Evolutionary conservation across 208 protist genomes (phyloP).

Genomic region (Kentomonas sorsogonicus): DNA sequence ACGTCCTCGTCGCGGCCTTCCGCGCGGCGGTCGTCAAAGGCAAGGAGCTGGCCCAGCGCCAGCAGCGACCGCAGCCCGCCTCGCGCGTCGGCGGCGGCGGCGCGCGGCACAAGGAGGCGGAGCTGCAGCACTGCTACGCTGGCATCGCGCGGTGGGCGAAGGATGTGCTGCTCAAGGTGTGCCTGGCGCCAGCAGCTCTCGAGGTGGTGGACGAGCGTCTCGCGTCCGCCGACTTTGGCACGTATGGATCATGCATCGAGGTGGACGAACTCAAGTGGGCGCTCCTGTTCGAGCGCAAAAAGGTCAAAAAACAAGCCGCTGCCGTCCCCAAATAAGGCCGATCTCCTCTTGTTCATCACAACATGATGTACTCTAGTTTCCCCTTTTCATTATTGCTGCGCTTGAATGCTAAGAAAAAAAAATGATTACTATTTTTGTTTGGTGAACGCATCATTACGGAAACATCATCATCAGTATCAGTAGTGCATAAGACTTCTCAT

Average conservation of each 20-base stretch:
- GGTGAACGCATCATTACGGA: too few relatives aligned
- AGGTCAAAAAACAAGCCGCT: too few relatives aligned
- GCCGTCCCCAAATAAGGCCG: too few relatives aligned
- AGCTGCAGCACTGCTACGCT: constrained; percentile 30
- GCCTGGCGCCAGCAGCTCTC: constrained; percentile 18
- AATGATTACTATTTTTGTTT: too few relatives aligned
- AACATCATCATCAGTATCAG: too few relatives aligned
- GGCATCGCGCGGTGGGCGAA: constrained; percentile 50
- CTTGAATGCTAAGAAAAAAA: too few relatives aligned
- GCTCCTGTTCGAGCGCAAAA: constrained; percentile 31
- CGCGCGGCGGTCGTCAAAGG: too few relatives aligned
- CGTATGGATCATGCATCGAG: constrained; percentile 43
- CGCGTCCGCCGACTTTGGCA: constrained; percentile 40
- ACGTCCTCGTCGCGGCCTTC: constrained; percentile 51
- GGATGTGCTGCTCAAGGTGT: constrained; percentile 58
- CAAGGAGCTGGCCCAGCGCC: constrained; percentile 3
- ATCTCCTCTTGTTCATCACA: too few relatives aligned
- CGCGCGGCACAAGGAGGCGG: constrained; percentile 9
- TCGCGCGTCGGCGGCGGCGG: constrained; percentile 1
- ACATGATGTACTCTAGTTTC: too few relatives aligned
- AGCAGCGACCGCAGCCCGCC: background rate
- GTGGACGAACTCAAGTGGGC: constrained; percentile 80
- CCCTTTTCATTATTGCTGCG: too few relatives aligned
- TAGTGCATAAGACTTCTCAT: too few relatives aligned
- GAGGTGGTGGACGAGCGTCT: constrained; percentile 22